Conservation (phyloP, 129 eudicot genomes). For the Flaveria bidentis region DNA sequence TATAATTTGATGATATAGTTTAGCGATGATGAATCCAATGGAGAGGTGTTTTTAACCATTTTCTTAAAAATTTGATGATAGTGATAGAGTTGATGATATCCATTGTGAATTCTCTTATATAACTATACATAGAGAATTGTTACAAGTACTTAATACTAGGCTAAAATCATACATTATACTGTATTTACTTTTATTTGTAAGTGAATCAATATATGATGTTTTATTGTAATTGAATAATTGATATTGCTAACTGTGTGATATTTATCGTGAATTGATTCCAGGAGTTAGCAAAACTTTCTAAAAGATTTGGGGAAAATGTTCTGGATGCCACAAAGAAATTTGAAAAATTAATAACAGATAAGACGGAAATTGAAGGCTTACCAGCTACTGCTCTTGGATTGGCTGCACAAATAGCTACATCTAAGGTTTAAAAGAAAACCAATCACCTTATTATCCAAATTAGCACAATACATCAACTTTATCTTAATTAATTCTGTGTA, state of each 20-base stretch:
- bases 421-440: slow-evolving; percentile 50
- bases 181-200: not conserved
- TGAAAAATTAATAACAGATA: slow-evolving; percentile 75
- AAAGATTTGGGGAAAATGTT: slow-evolving; percentile 79
- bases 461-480: slow-evolving; percentile 6
- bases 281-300: slow-evolving; percentile 85
- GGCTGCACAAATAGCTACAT: slow-evolving; percentile 86
- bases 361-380: slow-evolving; percentile 82
- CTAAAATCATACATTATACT: not conserved
- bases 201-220: not conserved
- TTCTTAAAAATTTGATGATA: too few species aligned
- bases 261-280: slow-evolving; percentile 26
- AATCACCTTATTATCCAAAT: not conserved
- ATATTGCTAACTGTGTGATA: not conserved
- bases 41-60: too few species aligned
- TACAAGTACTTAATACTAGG: not conserved
- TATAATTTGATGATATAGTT: not conserved
- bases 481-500: slow-evolving; percentile 7
- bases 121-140: not conserved
- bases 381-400: slow-evolving; percentile 81
- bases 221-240: not conserved
- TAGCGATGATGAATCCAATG: too few species aligned
- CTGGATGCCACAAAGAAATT: slow-evolving; percentile 91
- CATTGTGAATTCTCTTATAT: not conserved
- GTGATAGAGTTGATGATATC: too few species aligned